A percentile compares a stretch with the other conserved stretches of the same genome.
Conservation (phyloP, 2,329 filamentous ascomycete species). For the Aureobasidium sp. region DNA sequence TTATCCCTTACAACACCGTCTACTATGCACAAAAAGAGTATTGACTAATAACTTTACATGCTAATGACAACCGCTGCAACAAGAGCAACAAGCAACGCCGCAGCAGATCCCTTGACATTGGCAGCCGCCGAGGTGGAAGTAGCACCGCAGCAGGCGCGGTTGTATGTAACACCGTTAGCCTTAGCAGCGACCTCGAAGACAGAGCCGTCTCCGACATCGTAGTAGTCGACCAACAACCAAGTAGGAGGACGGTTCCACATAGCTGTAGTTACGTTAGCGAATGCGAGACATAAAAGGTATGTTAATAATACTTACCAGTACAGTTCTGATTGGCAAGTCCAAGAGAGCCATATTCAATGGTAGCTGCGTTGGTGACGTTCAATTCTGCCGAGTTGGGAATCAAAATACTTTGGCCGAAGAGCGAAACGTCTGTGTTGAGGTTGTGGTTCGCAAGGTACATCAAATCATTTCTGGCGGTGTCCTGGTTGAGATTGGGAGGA, state of each 20-base stretch:
- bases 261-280: conserved; percentile 23
- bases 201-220: conserved; percentile 62
- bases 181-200: conserved; percentile 68
- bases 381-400: conserved; percentile 65
- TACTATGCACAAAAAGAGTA: background rate
- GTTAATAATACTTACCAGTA: conserved; percentile 28
- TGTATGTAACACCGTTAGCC: conserved; percentile 68
- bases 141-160: conserved; percentile 49
- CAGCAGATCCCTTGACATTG: background rate
- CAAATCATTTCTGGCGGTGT: conserved; percentile 47
- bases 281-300: background rate
- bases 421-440: conserved; percentile 67
- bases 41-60: background rate
- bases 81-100: background rate
- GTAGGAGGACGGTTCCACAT: conserved; percentile 65
- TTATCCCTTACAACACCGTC: background rate
- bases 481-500: conserved; percentile 57
- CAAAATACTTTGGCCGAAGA: conserved; percentile 57
- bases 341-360: conserved; percentile 56
- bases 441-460: conserved; percentile 90
- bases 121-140: conserved; percentile 6
- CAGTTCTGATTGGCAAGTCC: conserved; percentile 60
- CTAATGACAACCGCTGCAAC: background rate
- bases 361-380: conserved; percentile 63
- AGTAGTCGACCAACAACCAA: conserved; percentile 78